Base-by-base conservation (phyloP, 768 basidiomycete genomes). In the Sporobolomyces roseus region DNA sequence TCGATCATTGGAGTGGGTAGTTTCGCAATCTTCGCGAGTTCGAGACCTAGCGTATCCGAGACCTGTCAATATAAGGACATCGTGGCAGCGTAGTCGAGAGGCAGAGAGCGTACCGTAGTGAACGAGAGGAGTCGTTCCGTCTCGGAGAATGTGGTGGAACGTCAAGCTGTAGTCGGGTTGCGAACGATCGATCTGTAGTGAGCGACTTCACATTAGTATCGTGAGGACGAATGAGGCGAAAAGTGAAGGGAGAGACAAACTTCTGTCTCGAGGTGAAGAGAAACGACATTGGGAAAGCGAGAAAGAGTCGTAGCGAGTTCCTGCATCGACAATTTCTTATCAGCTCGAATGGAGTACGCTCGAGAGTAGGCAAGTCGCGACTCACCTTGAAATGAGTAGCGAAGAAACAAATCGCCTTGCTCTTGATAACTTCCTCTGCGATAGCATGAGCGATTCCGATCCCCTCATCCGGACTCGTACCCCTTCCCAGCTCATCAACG, bases 401-500 rank as follows among this genome's bases (percentile, higher is more conserved):
- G 76, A 99, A 98, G 78, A 97, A 89, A 2, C 89, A 88, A 73
- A 89, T 90, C 16, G 86, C 82, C 81, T 89, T 89, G 53, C 83
- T 80, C 56, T 80, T 81, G 73, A 97, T 86, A 63, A 82, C 74
- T 25, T 75, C 75, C 67, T 81, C 81, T 4, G 78, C 79, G 9
- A 82, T 77, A 0, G 81, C 80, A 55, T 80, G 79, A 1, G 79
- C 76, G 21, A 82, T 73, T 3, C 79, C 80, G 16, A 79, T 14
- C 84, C 94, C 79, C 89, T 82, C 94, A 36, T 81, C 79, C 0
- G 93, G 87, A 4, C 90, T 88, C 87, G 84, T 76, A 80, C 89
- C 80, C 87, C 91, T 21, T 84, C 94, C 94, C 9, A 98, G 82
- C 78, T 99, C 96, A 76, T 99, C 96, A 19, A 98, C 84, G 13